phyloP scores from a whole-genome alignment of 2,329 filamentous ascomycete genomes.

The Hypoxylon sp. region DNA sequence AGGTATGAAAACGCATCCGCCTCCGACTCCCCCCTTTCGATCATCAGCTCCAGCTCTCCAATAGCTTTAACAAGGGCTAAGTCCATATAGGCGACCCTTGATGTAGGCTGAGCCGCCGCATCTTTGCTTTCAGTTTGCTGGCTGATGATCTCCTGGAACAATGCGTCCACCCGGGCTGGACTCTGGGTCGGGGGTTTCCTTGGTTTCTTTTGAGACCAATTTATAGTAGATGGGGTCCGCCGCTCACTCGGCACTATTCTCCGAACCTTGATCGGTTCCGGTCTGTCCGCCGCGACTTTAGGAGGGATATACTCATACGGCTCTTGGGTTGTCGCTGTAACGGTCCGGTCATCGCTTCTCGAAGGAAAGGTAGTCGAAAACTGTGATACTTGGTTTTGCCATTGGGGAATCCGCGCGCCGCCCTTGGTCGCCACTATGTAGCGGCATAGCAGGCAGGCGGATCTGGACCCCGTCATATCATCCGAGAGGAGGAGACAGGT shows the following conservation, averaged over 20 bases:
- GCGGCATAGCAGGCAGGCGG: slow-evolving; percentile 51
- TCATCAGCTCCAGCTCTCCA: slow-evolving; percentile 49
- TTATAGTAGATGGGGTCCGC: slow-evolving; percentile 3
- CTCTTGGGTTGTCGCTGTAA: not conserved
- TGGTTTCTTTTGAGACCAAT: slow-evolving; percentile 12
- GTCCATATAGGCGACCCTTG: slow-evolving; percentile 14
- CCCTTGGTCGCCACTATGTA: slow-evolving; percentile 45
- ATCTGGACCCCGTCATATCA: slow-evolving; percentile 49
- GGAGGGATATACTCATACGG: not conserved
- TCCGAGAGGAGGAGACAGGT: slow-evolving; percentile 15
- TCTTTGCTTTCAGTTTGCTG: slow-evolving; percentile 38
- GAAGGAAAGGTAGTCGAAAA: slow-evolving; percentile 39
- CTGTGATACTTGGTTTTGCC: slow-evolving; percentile 38
- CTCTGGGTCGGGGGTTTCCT: slow-evolving; percentile 12
- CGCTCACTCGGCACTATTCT: slow-evolving; percentile 11
- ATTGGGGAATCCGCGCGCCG: slow-evolving; percentile 37
- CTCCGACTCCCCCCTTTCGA: slow-evolving; percentile 48
- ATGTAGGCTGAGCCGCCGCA: not conserved
- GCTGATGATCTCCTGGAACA: slow-evolving; percentile 49
- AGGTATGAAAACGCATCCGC: slow-evolving; percentile 46
- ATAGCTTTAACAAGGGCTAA: slow-evolving; percentile 46
- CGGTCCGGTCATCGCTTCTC: slow-evolving; percentile 24
- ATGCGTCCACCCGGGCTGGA: slow-evolving; percentile 42
- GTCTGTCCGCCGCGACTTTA: not conserved
- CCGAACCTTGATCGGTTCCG: slow-evolving; percentile 3